A percentile compares a stretch with the other conserved stretches of the same genome.
phyloP scores from a whole-genome alignment of 805 yeast species.

The Clavispora carvajalis region DNA sequence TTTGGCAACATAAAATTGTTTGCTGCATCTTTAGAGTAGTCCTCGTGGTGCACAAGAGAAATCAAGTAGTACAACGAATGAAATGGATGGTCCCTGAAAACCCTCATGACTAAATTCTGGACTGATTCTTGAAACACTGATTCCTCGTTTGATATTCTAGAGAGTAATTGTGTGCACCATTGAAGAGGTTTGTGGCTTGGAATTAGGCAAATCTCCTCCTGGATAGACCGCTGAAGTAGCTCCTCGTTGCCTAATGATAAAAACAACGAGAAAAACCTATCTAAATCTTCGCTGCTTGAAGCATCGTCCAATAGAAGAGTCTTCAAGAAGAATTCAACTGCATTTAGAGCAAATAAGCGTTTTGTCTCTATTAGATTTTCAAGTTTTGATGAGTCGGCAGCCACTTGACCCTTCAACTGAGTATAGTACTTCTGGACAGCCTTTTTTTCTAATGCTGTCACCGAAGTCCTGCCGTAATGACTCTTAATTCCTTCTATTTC shows the following conservation, averaged over 20 bases:
- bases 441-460: slow-evolving; percentile 42
- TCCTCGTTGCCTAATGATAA: slow-evolving; percentile 50
- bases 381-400: slow-evolving; percentile 46
- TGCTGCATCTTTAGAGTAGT: slow-evolving; percentile 20
- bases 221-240: slow-evolving; percentile 39
- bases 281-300: slow-evolving; percentile 49
- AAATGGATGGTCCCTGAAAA: slow-evolving; percentile 60
- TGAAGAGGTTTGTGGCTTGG: slow-evolving; percentile 63
- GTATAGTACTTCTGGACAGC: slow-evolving; percentile 49
- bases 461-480: slow-evolving; percentile 36
- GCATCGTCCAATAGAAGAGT: slow-evolving; percentile 43
- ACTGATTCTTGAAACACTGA: slow-evolving; percentile 53
- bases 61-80: slow-evolving; percentile 63
- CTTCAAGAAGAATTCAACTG: slow-evolving; percentile 56
- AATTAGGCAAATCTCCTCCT: slow-evolving; percentile 31
- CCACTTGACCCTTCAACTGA: slow-evolving; percentile 44
- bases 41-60: slow-evolving; percentile 47
- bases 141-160: slow-evolving; percentile 52
- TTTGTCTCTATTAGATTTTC: slow-evolving; percentile 32
- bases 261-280: slow-evolving; percentile 82
- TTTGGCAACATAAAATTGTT: slow-evolving; percentile 40
- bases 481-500: slow-evolving; percentile 48
- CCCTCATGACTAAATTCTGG: slow-evolving; percentile 38
- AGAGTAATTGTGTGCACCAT: slow-evolving; percentile 80
- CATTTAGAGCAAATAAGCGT: slow-evolving; percentile 42